Percentiles rank a stretch among this genome's conserved stretches.
Conservation (phyloP, 129 eudicot species). For the Logfia minima region DNA sequence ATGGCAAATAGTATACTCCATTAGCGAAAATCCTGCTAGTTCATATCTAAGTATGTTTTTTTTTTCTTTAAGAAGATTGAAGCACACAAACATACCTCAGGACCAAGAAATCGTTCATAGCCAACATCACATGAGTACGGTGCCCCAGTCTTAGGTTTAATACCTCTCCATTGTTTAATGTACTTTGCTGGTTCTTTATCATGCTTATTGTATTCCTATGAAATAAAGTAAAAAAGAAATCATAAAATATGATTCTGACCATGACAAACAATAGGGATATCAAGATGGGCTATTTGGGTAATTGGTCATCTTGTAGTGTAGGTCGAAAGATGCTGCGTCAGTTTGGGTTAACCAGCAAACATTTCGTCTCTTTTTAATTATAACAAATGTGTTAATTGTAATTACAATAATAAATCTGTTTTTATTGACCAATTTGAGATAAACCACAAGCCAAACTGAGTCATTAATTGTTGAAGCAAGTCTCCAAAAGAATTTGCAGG, state of each 20-base stretch:
- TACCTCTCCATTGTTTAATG: slow-evolving; percentile 96
- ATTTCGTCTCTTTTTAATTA: not conserved
- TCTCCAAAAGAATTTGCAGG: slow-evolving; percentile 7
- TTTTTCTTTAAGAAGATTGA: not conserved
- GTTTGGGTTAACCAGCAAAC: not conserved
- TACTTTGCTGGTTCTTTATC: slow-evolving; percentile 91
- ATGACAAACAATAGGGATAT: not conserved
- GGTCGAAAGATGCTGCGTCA: not conserved
- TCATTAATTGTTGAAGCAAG: not conserved
- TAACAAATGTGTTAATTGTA: not conserved
- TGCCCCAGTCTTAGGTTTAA: slow-evolving; percentile 93
- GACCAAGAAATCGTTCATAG: slow-evolving; percentile 98
- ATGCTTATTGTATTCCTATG: slow-evolving; percentile 94
- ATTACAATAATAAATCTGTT: not conserved
- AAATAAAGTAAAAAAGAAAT: not conserved
- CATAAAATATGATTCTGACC: not conserved
- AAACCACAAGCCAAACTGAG: not conserved
- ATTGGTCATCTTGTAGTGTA: not conserved
- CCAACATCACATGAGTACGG: slow-evolving; percentile 97
- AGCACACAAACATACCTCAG: slow-evolving; percentile 63
- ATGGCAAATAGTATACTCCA: not conserved
- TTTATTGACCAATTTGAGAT: not conserved
- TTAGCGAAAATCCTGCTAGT: not conserved
- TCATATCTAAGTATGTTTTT: not conserved
- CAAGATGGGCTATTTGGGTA: not conserved